Percentiles rank a stretch among this genome's conserved stretches.
Conservation (phyloP, 805 yeast species). For the Wickerhamomyces pijperi region DNA sequence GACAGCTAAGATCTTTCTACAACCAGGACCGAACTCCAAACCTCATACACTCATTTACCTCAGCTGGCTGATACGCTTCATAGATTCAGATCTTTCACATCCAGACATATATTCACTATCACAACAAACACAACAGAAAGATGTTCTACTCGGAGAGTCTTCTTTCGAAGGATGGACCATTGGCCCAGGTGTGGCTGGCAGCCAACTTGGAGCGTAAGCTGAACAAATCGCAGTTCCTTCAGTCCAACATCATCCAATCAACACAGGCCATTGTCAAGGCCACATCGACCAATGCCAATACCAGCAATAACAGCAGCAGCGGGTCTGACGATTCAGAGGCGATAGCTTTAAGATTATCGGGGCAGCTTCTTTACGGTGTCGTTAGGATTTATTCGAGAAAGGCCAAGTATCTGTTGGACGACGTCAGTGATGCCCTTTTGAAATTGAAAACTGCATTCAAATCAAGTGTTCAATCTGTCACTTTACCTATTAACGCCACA, state of each 20-base stretch:
- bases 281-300: too few relatives aligned
- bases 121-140: too few relatives aligned
- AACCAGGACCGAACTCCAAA: too few relatives aligned
- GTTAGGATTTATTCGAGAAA: constrained; percentile 79
- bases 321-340: constrained; percentile 34
- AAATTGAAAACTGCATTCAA: constrained; percentile 61
- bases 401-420: constrained; percentile 74
- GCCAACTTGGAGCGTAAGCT: constrained; percentile 77
- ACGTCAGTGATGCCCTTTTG: constrained; percentile 65
- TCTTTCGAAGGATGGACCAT: constrained; percentile 64
- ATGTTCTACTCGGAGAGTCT: constrained; percentile 43
- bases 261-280: constrained; percentile 50
- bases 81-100: not conserved
- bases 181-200: constrained; percentile 88
- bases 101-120: too few relatives aligned
- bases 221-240: constrained; percentile 59
- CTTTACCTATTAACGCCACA: constrained; percentile 49
- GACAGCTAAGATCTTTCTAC: too few relatives aligned
- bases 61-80: too few relatives aligned
- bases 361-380: constrained; percentile 78
- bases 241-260: constrained; percentile 59
- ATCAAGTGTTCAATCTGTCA: constrained; percentile 33
- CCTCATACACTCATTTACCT: not conserved
- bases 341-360: constrained; percentile 70
- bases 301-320: constrained; percentile 14